Evolutionary conservation across 768 basidiomycete genomes (phyloP), one percentile per base, ranked within the genome.

Genomic region (Suillus placidus): DNA sequence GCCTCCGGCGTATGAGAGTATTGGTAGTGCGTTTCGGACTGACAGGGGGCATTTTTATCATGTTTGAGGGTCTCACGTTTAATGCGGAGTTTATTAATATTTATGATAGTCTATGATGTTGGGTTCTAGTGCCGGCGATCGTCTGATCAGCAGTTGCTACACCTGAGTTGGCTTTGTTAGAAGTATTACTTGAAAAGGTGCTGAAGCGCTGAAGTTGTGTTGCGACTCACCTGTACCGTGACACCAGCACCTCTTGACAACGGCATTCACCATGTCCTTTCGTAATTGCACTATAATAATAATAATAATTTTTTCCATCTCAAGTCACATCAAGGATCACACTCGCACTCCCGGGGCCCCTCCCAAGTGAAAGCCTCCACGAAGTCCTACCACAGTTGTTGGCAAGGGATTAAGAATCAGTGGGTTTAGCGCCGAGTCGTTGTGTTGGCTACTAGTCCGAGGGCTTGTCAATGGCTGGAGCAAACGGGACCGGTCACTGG

Each of bases 1-100:
- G 6, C 96, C 96, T 4, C 96, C 96, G 4, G 71, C 75, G n/a
- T 77, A 77, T 52, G 76, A 77, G 58, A 78, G 73, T 38, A 62
- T 75, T 26, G 26, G 66, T 40, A 55, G 60, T 20, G 34, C 14
- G 1, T 38, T 37, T 63, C 54, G 54, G 18, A 18, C 61, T 14
- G 30, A 45, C 23, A 57, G 54, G 16, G 57, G 38, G 16, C 57
- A 26, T 40, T 20, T 60, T 6, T 40, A 42, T 13, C 26, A 60
- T 42, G 35, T 34, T 34, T 55, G 26, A 26, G 32, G 32, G 20
- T 7, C 32, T 20, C 5, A 12, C n/a, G 5, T 34, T 20, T 55
- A 1, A 35, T 55, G 54, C 16, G 32, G 16, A 10, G 10, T 34
- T 35, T 35, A 54, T 55, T 55, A 13, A 34, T 55, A 12, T 34